Evolutionary conservation across 2,329 filamentous ascomycete genomes (phyloP), one percentile per base, ranked within the genome.

Genomic region (Tolypocladium inflatum): DNA sequence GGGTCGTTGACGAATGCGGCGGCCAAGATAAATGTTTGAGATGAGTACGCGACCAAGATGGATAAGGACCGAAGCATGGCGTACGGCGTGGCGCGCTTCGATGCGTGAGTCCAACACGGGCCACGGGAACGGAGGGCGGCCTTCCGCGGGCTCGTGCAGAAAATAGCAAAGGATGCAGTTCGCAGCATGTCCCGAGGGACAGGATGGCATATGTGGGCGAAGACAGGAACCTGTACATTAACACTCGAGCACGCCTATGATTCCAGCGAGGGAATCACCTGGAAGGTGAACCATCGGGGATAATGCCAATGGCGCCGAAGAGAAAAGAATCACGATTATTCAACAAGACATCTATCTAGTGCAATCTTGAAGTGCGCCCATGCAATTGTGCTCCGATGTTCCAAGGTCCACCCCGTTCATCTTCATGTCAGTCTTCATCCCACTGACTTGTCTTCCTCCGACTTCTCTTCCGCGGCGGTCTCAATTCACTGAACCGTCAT

Each of bases 1-100:
- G 70, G 71, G 17, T 68, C 68, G 5, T 59, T 75, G 51, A 67
- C 70, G 57, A 70, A 70, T 9, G 70, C 71, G 4, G 71, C 72
- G 15, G 65, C 73, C 33, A 73, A 70, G 60, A 61, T 72, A 37
- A 73, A 71, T 50, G 58, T 51, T 43, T 71, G 63, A 70, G 59
- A 13, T 5, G 17, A 9, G 19, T 6, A 6, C 30, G 30, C 21
- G 3, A 10, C 35, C 30, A 15, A 35, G 8, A 4, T n/a, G n/a
- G 17, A 19, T 19, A 21, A 15, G 30, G 3, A 37, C 19, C 3
- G 7, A 13, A 52, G 10, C 15, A 35, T 8, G 48, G n/a, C 45
- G 30, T 10, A 15, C 8, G 45, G 26, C 26, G 26, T 51, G 26
- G 8, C 26, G 10, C 48, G 4, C 21, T 21, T 35, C 30, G 19